Evolutionary conservation across 305 asterid genomes (phyloP).

Genomic region (Fraxinus baroniana): DNA sequence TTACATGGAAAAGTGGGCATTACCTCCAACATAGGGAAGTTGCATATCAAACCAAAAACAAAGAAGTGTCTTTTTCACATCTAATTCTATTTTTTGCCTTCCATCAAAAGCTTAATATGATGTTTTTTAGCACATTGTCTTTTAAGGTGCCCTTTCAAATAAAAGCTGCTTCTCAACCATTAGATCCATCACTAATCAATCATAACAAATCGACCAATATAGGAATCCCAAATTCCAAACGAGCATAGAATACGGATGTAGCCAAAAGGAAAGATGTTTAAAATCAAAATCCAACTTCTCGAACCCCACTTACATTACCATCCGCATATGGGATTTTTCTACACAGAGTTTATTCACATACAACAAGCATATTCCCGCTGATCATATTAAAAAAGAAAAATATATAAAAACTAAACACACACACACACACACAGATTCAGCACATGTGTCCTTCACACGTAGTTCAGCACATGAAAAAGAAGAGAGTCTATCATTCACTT

Average conservation of each 20-base stretch:
- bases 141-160: constrained; percentile 29
- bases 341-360: background rate
- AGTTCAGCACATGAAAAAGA: background rate
- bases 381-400: constrained; percentile 16
- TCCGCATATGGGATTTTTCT: background rate
- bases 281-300: background rate
- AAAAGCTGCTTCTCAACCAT: constrained; percentile 10
- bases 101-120: constrained; percentile 23
- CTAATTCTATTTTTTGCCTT: constrained; percentile 7
- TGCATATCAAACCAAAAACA: constrained; percentile 26
- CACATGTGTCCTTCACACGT: constrained; percentile 2
- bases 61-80: constrained; percentile 30
- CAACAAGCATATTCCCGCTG: background rate
- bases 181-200: background rate
- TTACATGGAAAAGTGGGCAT: constrained; percentile 24
- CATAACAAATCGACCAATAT: background rate
- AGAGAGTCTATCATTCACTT: background rate
- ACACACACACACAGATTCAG: constrained; percentile 11
- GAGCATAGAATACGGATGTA: background rate
- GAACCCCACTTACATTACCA: background rate
- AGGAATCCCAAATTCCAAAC: background rate
- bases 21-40: constrained; percentile 23
- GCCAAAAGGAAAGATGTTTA: background rate
- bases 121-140: background rate
- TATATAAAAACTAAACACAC: background rate